phyloP scores from a whole-genome alignment of 139 green algal species.

The Chlamydomonas eustigma region DNA sequence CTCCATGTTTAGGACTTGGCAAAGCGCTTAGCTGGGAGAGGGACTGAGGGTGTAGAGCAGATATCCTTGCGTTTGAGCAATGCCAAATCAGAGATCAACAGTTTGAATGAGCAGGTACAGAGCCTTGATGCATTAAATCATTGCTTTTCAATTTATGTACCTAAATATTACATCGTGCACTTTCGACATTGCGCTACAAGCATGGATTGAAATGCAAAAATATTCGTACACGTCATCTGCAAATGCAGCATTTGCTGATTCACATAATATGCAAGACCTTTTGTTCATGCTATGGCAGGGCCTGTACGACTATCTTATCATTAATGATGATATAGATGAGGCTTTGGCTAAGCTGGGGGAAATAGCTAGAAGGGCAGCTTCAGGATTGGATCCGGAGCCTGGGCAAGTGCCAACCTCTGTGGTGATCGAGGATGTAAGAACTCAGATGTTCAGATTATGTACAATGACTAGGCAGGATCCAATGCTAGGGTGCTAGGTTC shows the following conservation, averaged over 20 bases:
- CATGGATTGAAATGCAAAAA: too few species aligned
- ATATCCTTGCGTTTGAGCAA: conserved; percentile 60
- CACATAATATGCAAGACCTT: too few species aligned
- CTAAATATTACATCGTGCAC: too few species aligned
- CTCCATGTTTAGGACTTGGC: conserved; percentile 82
- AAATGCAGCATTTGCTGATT: too few species aligned
- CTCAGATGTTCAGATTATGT: not conserved
- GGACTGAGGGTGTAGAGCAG: conserved; percentile 73
- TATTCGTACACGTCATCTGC: too few species aligned
- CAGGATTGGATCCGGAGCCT: conserved; percentile 40
- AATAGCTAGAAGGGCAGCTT: conserved; percentile 25
- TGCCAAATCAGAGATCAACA: conserved; percentile 66
- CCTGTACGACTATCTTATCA: conserved; percentile 79
- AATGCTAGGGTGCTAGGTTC: not conserved
- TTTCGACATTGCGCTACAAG: too few species aligned
- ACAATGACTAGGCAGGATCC: not conserved
- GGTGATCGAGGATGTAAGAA: conserved; percentile 47
- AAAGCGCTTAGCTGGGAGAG: conserved; percentile 59
- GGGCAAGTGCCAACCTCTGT: conserved; percentile 50
- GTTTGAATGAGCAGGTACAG: conserved; percentile 32
- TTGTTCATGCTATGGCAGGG: too few species aligned
- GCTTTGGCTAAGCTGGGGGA: conserved; percentile 34
- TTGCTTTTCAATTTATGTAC: not conserved
- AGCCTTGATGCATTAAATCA: too few species aligned
- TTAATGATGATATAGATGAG: conserved; percentile 70